Evolutionary conservation across 1,284 basidiomycete species (phyloP), one percentile per base, ranked within the genome.

Genomic region (Vanrija pseudolonga): DNA sequence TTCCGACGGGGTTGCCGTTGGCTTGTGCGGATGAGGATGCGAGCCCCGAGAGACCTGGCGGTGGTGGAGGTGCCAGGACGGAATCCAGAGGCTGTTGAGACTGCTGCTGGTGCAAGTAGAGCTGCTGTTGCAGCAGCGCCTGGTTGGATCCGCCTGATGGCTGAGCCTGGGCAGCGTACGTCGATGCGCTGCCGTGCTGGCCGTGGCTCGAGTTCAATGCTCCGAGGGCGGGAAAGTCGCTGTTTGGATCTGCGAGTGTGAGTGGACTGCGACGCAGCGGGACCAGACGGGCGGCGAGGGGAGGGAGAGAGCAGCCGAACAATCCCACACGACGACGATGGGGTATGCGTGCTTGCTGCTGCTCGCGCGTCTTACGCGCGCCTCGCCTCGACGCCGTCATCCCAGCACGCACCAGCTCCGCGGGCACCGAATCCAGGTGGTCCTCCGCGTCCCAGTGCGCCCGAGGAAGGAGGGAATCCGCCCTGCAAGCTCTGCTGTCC

Each of bases 211-310:
- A 28, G 32, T 58, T 57, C 44, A 55, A 47, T 38, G 71, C 66
- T 45, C 71, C 69, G 6, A 75, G 63, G 17, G 74, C 73, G 37
- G 72, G 73, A 42, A 75, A 75, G 51, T 77, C 72, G 32, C 32
- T 32, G 51, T 64, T 71, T 26, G 67, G 63, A 48, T 76, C 73
- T 69, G 58, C 6, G 24, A 24, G 28, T 39, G 51, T 53, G 38
- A 53, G 51, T 18, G 8, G 37, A 8, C n/a, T 17, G 12, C n/a
- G 22, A 6, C 32, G 15, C 12, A 12, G 9, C 43, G 23, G 19
- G 15, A 45, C 5, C 26, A 28, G 24, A 45, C 18, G 44, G 14
- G 14, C 44, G 44, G 6, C 26, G 44, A 26, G 28, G 28, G 12
- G 32, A 32, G 32, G 32, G 32, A 14, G 32, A 12, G 11, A 32